Base-by-base conservation (phyloP, 1,284 basidiomycete genomes). In the Meira nashicola region DNA sequence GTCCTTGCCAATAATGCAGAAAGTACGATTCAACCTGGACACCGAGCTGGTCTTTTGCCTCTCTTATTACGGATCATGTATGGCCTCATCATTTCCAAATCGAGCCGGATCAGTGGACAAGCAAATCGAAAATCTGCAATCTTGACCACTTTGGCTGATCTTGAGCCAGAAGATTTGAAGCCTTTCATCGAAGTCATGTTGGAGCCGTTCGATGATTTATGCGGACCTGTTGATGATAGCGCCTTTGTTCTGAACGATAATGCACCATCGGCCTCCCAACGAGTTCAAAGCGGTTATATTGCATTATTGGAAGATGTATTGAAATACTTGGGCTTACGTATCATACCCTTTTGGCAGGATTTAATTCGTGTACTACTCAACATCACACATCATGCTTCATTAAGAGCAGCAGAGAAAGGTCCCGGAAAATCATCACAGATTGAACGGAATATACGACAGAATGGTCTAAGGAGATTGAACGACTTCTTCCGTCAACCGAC, bases 101-200 rank as follows among this genome's bases (percentile, higher is more conserved):
- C 79, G 1, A 85, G 80, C 51, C 46, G 46, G 19, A 43, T 39
- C 25, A 21, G 52, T 28, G 54, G 55, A 8, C 81, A 81, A n/a
- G 84, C 83, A 0, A 89, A 91, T 57, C 83, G 90, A 37, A 89
- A 78, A 81, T 85, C 80, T 28, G 90, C 92, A 1, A 86, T 97
- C 11, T 82, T 98, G 21, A 82, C 85, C 14, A 81, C 88, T 1
- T 81, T 97, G 14, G 85, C 83, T 1, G 85, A 85, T 1, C 92
- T 89, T 70, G 82, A 83, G 0, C 82, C 88, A 39, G 82, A 84
- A 7, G 94, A 97, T 75, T 83, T 97, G 7, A 80, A 81, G 1
- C 81, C 90, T 0, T 82, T 98, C 0, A 85, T 95, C 19, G 87
- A 92, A 65, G 82, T 98, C 54, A 98, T 98, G 92, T 79, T 97